phyloP scores from a whole-genome alignment of 805 yeast species.

The Yamadazyma tumulicola region DNA sequence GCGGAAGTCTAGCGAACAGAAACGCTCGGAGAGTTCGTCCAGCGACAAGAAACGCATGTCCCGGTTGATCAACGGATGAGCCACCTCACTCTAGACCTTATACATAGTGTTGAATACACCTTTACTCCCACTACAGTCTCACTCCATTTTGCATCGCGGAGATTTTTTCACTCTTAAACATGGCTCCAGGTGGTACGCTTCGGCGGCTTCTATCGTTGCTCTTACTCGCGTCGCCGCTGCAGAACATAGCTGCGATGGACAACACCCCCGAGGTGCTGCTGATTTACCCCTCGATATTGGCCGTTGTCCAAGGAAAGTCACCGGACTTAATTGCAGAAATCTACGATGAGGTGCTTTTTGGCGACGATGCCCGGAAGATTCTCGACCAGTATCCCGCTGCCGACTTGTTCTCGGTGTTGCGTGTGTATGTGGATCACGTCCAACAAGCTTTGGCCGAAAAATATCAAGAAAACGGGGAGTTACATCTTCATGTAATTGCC shows the following conservation, averaged over 20 bases:
- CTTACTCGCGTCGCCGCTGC: slow-evolving; percentile 10
- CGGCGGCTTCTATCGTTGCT: slow-evolving; percentile 11
- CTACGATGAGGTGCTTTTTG: slow-evolving; percentile 16
- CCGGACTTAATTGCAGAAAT: slow-evolving; percentile 18
- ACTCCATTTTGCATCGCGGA: too few relatives aligned
- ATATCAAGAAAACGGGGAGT: slow-evolving; percentile 9
- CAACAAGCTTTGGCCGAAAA: background rate
- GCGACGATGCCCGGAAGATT: slow-evolving; percentile 11
- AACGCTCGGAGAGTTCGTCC: slow-evolving; percentile 3
- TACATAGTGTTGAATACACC: too few relatives aligned
- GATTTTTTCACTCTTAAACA: too few relatives aligned
- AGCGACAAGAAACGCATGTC: slow-evolving; percentile 12
- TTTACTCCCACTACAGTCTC: too few relatives aligned
- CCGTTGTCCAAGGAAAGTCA: slow-evolving; percentile 24
- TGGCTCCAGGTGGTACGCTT: too few relatives aligned
- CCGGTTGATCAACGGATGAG: slow-evolving; percentile 9
- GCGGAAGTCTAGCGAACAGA: slow-evolving; percentile 27
- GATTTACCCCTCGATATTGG: slow-evolving; percentile 14
- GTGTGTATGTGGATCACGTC: slow-evolving; percentile 13
- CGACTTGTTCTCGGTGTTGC: slow-evolving; percentile 17
- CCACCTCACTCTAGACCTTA: too few relatives aligned
- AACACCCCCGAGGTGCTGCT: slow-evolving; percentile 7
- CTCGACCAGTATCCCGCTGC: slow-evolving; percentile 20
- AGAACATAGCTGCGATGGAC: slow-evolving; percentile 2
- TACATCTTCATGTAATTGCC: slow-evolving; percentile 41